Conservation (phyloP, 2,329 filamentous ascomycete genomes). For the Paecilomyces sp. region DNA sequence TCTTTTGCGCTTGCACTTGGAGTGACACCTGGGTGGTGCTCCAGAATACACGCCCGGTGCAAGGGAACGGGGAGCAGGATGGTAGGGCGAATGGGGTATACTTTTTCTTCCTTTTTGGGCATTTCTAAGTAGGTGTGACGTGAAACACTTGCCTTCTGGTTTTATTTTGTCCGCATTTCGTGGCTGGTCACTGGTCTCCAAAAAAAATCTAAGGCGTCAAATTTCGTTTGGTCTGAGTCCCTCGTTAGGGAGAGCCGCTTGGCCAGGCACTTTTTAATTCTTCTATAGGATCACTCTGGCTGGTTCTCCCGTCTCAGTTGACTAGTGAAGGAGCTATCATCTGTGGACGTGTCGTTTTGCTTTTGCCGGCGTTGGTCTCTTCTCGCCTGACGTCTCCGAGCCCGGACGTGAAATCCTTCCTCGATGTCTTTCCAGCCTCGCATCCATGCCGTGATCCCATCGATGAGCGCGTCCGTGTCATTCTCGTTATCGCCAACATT, state of each 20-base stretch:
- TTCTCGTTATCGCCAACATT: slow-evolving; percentile 3
- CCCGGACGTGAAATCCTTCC: slow-evolving; percentile 34
- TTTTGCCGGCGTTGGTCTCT: slow-evolving; percentile 15
- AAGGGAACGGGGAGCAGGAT: neutral
- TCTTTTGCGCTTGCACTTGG: neutral
- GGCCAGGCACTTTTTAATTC: neutral
- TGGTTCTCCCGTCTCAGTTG: neutral
- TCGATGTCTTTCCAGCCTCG: slow-evolving; percentile 37
- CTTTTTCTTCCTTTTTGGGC: neutral
- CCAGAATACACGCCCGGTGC: neutral
- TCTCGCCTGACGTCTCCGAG: slow-evolving; percentile 55
- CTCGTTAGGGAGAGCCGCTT: neutral
- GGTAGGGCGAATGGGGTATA: neutral
- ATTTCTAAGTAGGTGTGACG: neutral
- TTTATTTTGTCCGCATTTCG: neutral
- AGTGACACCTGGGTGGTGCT: neutral
- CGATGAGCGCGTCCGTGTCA: slow-evolving; percentile 23
- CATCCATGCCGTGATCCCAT: slow-evolving; percentile 37
- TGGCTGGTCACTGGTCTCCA: neutral
- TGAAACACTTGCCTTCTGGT: neutral
- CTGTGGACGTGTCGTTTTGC: neutral
- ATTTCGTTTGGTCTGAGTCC: neutral
- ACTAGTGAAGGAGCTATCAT: neutral
- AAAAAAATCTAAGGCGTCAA: neutral
- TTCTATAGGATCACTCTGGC: neutral